phyloP scores from a whole-genome alignment of 1,284 basidiomycete genomes.

The Waitea zeae region DNA sequence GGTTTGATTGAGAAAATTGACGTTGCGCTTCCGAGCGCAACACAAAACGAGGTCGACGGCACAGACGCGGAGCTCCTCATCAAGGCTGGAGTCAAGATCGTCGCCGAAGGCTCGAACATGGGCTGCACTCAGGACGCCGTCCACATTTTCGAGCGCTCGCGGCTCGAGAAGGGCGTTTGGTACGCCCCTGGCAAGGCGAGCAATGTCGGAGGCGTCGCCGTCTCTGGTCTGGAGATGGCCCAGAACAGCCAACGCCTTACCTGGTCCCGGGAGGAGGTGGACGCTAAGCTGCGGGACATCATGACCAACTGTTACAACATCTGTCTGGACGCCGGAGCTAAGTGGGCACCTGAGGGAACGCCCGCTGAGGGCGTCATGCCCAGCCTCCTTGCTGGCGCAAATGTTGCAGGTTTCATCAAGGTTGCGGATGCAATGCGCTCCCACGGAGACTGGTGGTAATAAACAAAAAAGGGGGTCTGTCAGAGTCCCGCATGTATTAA shows the following conservation, averaged over 20 bases:
- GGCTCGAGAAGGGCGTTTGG: slow-evolving; percentile 37
- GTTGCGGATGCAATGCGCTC: slow-evolving; percentile 50
- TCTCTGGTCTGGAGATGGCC: slow-evolving; percentile 68
- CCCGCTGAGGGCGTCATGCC: slow-evolving; percentile 27
- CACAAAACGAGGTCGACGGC: slow-evolving; percentile 65
- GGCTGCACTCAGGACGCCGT: slow-evolving; percentile 58
- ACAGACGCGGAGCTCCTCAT: slow-evolving; percentile 59
- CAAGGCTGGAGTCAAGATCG: slow-evolving; percentile 53
- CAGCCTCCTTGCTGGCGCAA: slow-evolving; percentile 52
- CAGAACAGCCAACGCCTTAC: slow-evolving; percentile 58
- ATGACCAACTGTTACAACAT: slow-evolving; percentile 57
- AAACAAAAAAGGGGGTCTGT: too few species aligned
- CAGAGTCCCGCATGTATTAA: too few species aligned
- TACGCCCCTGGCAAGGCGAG: slow-evolving; percentile 63
- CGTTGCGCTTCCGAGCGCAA: slow-evolving; percentile 63
- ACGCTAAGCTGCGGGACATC: slow-evolving; percentile 57
- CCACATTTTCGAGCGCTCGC: slow-evolving; percentile 52
- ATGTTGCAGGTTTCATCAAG: slow-evolving; percentile 66
- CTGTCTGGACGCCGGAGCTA: slow-evolving; percentile 39
- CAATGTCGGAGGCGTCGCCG: slow-evolving; percentile 58
- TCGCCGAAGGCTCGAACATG: slow-evolving; percentile 73
- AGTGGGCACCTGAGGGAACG: slow-evolving; percentile 46
- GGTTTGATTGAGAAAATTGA: slow-evolving; percentile 50
- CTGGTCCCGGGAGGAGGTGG: slow-evolving; percentile 55
- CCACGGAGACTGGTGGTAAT: slow-evolving; percentile 67